Evolutionary conservation across 2,329 filamentous ascomycete genomes (phyloP).

Genomic region (Epicoccum sorghinum): DNA sequence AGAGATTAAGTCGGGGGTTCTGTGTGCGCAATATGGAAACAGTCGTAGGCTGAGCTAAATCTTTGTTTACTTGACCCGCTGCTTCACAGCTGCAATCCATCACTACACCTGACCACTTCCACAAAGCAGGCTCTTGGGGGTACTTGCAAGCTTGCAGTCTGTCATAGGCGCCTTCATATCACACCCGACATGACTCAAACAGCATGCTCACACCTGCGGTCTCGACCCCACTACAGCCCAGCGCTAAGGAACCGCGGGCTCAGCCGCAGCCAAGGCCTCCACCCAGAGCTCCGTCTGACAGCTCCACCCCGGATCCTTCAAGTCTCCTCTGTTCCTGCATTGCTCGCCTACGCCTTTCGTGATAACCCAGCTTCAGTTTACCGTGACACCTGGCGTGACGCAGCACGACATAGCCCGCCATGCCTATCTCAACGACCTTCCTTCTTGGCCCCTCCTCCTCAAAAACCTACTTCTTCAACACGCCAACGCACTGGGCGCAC

Average conservation of each 20-base stretch:
- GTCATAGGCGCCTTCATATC: too few relatives aligned
- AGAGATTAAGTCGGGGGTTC: too few relatives aligned
- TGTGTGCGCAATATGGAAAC: too few relatives aligned
- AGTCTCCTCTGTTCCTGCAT: neutral
- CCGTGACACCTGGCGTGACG: too few relatives aligned
- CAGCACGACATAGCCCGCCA: slow-evolving; percentile 5
- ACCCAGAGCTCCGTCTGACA: neutral
- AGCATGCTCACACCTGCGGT: slow-evolving; percentile 13
- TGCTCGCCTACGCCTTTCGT: neutral
- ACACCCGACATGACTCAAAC: neutral
- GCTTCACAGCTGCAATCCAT: too few relatives aligned
- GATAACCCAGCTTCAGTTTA: neutral
- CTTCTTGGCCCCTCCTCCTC: slow-evolving; percentile 34
- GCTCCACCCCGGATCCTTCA: neutral
- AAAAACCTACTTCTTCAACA: slow-evolving; percentile 40
- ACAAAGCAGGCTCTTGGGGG: too few relatives aligned
- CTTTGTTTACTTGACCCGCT: too few relatives aligned
- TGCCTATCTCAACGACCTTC: slow-evolving; percentile 39
- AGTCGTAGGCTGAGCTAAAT: too few relatives aligned
- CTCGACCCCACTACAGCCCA: slow-evolving; percentile 9
- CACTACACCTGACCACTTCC: too few relatives aligned
- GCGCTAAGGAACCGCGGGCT: slow-evolving; percentile 15
- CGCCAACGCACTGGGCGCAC: slow-evolving; percentile 42
- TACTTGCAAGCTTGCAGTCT: too few relatives aligned
- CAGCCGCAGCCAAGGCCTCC: slow-evolving; percentile 3